Base-by-base conservation (phyloP, 2,329 filamentous ascomycete species). In the Botryotinia calthae region DNA sequence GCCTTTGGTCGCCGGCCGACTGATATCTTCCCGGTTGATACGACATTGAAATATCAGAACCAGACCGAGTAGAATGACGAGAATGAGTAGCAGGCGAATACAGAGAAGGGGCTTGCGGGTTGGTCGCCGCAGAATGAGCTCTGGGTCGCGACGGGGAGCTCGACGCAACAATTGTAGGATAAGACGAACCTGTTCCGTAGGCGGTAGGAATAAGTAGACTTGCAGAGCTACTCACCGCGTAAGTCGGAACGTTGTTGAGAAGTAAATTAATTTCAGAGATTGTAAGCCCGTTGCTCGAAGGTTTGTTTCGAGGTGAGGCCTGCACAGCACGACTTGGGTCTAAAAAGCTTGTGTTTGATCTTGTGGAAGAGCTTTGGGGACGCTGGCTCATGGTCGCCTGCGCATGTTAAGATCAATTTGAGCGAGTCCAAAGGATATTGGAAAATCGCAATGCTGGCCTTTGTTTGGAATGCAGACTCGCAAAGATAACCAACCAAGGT, bases 121-220 rank as follows among this genome's bases (percentile, higher is more conserved):
- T 78, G 71, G 77, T 76, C 40, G 84, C 84, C 70, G 84, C 81
- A 73, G 84, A 84, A 72, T 83, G 79, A 58, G 81, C 81, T 76
- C 83, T 79, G 51, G 76, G 82, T 79, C 79, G 81, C 79, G 73
- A 80, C 71, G 72, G 73, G 56, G 80, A 73, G 76, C 77, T 81
- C 31, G 81, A 79, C 62, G 78, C 74, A 34, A 80, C 79, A 51
- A 84, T 78, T 70, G 80, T 76, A 31, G 82, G 82, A 76, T 83
- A 83, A 37, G 82, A 81, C 31, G 83, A 83, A 63, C 78, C 80
- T 69, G 80, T 74, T n/a, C 79, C 79, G 74, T 78, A 79, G 31
- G 72, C 70, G n/a, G 80, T 77, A 59, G 83, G 82, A 63, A 82
- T 79, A 34, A 82, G 78, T 20, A 83, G 79, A 48, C 79, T 79